Base-by-base conservation (phyloP, 2,329 filamentous ascomycete genomes). In the Alternaria arborescens region DNA sequence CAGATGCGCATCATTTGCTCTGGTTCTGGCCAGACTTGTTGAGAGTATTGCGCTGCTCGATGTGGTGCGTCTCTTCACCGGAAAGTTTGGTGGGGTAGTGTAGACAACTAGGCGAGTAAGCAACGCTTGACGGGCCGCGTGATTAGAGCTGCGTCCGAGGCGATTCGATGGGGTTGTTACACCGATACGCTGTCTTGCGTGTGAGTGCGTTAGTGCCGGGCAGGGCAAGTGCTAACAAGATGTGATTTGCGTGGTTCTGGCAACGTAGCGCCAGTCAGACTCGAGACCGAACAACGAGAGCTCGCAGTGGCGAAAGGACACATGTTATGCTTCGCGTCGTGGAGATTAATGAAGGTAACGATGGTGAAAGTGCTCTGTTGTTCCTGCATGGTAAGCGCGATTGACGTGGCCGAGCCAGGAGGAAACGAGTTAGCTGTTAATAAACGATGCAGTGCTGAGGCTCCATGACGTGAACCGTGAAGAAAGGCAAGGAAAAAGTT, bases 151-250 rank as follows among this genome's bases (percentile, higher is more conserved):
- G 55, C 43, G 54, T 65, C 60, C 60, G 65, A 64, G 65, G 59
- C 52, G 61, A 68, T 67, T 68, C 62, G 67, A 58, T 56, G 60
- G 40, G 68, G 66, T 30, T 67, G 71, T 76, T 74, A 71, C 71
- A 75, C 72, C 48, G 67, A 69, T 69, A 77, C 73, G 67, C 71
- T 77, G 75, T 71, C 70, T 71, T 52, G 62, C 70, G 75, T 75
- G 71, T 71, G 64, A 55, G 61, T 55, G 60, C 54, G 61, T 46
- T 59, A 65, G 61, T 59, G 55, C 24, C 53, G 26, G 61, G 60
- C 62, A 66, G 61, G 55, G 56, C 53, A 46, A 58, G 65, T 70
- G 60, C 46, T 73, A 62, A 68, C 66, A 65, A 63, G 53, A 20
- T 52, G 64, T 67, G 67, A 69, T 72, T 70, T 72, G 72, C 64